Base-by-base conservation (phyloP, 768 basidiomycete genomes). In the Cantharellus anzutake region DNA sequence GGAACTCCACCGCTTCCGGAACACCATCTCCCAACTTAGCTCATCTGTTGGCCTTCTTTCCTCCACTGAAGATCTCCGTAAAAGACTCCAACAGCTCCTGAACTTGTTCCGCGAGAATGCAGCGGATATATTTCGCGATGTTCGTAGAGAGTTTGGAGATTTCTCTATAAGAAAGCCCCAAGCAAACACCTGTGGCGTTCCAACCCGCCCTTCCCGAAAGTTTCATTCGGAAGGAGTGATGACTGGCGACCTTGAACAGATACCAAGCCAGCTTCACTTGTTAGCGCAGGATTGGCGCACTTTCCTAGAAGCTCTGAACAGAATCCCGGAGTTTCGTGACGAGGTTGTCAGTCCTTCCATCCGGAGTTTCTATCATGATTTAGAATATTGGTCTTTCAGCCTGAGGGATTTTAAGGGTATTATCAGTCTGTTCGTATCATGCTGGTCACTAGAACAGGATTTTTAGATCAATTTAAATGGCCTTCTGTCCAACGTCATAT, bases 331-430 rank as follows among this genome's bases (percentile, higher is more conserved):
- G 38, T 57, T 64, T 58, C 55, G 76, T 37, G 82, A 86, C 58
- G 83, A 87, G 63, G 80, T 78, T 3, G 79, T 79, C 48, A 84
- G 85, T 65, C 72, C 78, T 0, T 82, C 82, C 2, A 82, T 86
- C 59, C 64, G 76, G 58, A 76, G 79, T 5, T 82, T 86, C 56
- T 80, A 84, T 67, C 78, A 79, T 0, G 84, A 87, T 68, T 71
- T 86, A 42, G 79, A 78, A 82, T 84, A 85, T 63, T 85, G 84
- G 84, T 75, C 83, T 5, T 83, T 81, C 48, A 84, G 83, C 66
- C 69, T 87, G 56, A 74, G 73, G 61, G 78, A 78, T 60, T 87
- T 85, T 64, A 68, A 74, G 63, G 78, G 82, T 80, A 64, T 60
- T 71, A 29, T 4, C 34, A 4, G 37, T 16, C 34, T 59, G 37